These are phyloP conservation scores for Albifimbria verrucaria DNA, from an alignment of 2,329 filamentous ascomycete species.

Conservation along the genomic window DNA sequence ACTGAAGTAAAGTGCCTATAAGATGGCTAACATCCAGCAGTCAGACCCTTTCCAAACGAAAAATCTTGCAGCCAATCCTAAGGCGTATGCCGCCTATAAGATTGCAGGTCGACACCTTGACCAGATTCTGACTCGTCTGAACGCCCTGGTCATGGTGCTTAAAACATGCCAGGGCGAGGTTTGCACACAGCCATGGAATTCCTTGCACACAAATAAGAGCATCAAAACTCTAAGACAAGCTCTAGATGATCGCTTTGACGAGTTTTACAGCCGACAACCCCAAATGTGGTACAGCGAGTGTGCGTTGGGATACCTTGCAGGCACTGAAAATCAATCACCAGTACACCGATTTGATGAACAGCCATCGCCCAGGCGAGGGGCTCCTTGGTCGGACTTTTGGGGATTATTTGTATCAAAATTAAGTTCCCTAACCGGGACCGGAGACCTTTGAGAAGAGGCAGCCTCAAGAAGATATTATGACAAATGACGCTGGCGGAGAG, in stretches of 20 bases:
- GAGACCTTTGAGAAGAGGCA: too few species aligned
- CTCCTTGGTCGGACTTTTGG: too few species aligned
- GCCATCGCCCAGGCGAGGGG: too few species aligned
- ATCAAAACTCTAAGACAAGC: slow-evolving; percentile 52
- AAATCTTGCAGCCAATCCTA: slow-evolving; percentile 34
- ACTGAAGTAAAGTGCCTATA: neutral
- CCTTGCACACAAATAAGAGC: slow-evolving; percentile 50
- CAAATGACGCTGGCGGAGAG: too few species aligned
- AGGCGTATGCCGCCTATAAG: neutral
- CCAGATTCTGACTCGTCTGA: slow-evolving; percentile 47
- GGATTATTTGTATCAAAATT: too few species aligned
- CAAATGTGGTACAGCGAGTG: slow-evolving; percentile 52
- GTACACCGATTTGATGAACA: neutral
- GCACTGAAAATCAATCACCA: slow-evolving; percentile 37
- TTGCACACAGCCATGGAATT: slow-evolving; percentile 55
- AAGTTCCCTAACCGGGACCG: too few species aligned
- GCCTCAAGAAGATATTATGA: too few species aligned
- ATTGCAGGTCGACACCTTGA: slow-evolving; percentile 12
- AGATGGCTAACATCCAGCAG: slow-evolving; percentile 24
- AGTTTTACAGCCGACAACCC: slow-evolving; percentile 46
- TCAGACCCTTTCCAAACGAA: slow-evolving; percentile 49
- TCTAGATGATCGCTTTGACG: slow-evolving; percentile 43
- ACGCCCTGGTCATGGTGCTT: slow-evolving; percentile 56
- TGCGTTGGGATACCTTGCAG: slow-evolving; percentile 52
- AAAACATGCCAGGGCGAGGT: slow-evolving; percentile 56